These are phyloP conservation scores for Xanthoceras sorbifolium DNA, from an alignment of 345 rosid genomes.

Conservation along the genomic window DNA sequence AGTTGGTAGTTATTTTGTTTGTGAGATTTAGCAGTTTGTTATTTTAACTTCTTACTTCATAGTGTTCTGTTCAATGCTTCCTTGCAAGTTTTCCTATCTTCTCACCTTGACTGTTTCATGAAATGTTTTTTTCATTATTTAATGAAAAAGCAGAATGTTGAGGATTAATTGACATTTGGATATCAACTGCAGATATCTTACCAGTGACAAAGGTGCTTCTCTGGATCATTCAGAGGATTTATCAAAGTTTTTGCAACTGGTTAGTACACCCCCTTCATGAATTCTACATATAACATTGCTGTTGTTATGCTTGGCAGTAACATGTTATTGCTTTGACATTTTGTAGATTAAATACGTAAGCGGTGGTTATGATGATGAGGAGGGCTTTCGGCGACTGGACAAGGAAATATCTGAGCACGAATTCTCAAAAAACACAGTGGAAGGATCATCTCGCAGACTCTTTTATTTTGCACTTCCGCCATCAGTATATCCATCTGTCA, in stretches of 20 bases:
- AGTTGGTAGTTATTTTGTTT: background rate
- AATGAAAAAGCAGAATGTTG: slow-evolving; percentile 13
- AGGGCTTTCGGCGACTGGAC: slow-evolving; percentile 77
- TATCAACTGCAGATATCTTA: slow-evolving; percentile 61
- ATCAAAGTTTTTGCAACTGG: slow-evolving; percentile 79
- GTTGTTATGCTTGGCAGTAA: slow-evolving; percentile 9
- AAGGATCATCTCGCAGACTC: slow-evolving; percentile 83
- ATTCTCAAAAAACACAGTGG: slow-evolving; percentile 53
- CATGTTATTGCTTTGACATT: slow-evolving; percentile 9
- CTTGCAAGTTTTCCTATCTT: background rate
- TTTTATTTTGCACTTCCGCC: slow-evolving; percentile 98
- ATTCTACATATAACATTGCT: slow-evolving; percentile 8
- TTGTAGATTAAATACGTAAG: slow-evolving; percentile 88
- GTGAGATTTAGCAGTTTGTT: background rate
- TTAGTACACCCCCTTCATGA: slow-evolving; percentile 36
- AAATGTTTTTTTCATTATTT: slow-evolving; percentile 3
- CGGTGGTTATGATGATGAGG: slow-evolving; percentile 81
- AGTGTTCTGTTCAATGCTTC: slow-evolving; percentile 2
- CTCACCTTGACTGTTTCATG: background rate
- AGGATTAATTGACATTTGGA: slow-evolving; percentile 8
- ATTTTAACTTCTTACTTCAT: background rate
- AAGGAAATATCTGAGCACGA: slow-evolving; percentile 75
- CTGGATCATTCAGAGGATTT: slow-evolving; percentile 45
- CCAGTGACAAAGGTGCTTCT: slow-evolving; percentile 49
- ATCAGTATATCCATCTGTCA: slow-evolving; percentile 88